A percentile compares a stretch with the other conserved stretches of the same genome.
phyloP scores from a whole-genome alignment of 1,284 basidiomycete species.

The Ustilago loliicola region DNA sequence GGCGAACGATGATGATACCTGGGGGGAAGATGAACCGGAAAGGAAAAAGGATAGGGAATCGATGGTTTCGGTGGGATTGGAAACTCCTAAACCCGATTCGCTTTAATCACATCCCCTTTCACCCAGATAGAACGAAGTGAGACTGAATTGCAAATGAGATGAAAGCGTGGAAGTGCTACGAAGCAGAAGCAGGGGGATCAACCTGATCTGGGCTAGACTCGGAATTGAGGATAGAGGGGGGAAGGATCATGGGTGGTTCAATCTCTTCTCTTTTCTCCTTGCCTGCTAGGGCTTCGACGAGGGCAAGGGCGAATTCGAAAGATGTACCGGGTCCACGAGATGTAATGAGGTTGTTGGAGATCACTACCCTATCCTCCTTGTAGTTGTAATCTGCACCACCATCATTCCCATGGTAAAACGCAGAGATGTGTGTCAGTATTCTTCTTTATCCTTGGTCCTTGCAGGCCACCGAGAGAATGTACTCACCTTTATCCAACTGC shows the following conservation, averaged over 20 bases:
- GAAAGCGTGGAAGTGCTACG: no score
- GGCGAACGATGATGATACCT: constrained; percentile 9
- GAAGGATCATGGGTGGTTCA: constrained; percentile 78
- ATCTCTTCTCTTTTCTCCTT: constrained; percentile 79
- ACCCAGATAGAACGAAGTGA: no score
- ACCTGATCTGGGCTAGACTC: constrained; percentile 18
- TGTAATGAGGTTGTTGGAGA: constrained; percentile 77
- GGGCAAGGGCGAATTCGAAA: constrained; percentile 80
- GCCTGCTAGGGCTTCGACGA: constrained; percentile 80
- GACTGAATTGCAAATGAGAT: no score
- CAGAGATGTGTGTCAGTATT: constrained; percentile 1
- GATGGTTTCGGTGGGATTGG: not conserved
- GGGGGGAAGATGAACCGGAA: not conserved
- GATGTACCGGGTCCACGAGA: constrained; percentile 86
- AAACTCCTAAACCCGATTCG: not conserved
- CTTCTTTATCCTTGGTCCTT: no score
- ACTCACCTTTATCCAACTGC: constrained; percentile 19
- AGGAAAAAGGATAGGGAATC: not conserved
- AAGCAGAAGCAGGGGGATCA: not conserved
- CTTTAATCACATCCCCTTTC: no score
- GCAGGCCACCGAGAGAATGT: no score
- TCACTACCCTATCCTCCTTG: constrained; percentile 81
- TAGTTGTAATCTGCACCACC: constrained; percentile 79
- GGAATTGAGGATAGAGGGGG: not conserved
- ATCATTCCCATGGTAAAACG: no score